Base-by-base conservation (phyloP, 108 stramenopile species). In the Chaetoceros muelleri region DNA sequence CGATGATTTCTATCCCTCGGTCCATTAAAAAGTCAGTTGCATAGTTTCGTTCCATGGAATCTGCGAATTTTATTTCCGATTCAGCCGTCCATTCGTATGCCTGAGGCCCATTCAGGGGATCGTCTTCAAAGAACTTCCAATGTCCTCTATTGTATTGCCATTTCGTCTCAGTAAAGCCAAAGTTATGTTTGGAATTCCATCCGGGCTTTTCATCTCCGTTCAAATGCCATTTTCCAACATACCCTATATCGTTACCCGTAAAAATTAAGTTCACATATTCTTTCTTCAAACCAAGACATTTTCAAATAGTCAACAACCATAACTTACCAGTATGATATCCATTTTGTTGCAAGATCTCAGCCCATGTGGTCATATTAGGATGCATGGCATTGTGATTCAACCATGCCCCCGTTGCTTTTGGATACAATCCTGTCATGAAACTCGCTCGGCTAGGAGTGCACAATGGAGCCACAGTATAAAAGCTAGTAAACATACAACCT, bases 301-400 rank as follows among this genome's bases (percentile, higher is more conserved):
- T n/a, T n/a, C n/a, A n/a, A n/a, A n/a, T n/a, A n/a, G n/a, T n/a
- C n/a, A n/a, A n/a, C n/a, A n/a, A n/a, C n/a, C n/a, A n/a, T n/a
- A n/a, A n/a, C n/a, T n/a, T n/a, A n/a, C n/a, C 48, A 24, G 48
- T 49, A 18, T 49, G 48, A 18, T 49, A 49, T 21, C 48, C 48
- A 7, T n/a, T 24, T 23, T 49, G 19, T 24, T 49, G 7, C 48
- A 49, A 49, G 7, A 49, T n/a, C 18, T 49, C 18, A 18, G 48
- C 48, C 19, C 19, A 23, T 7, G 48, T 49, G 7, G 23, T 49
- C 48, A 23, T 24, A 7, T 7, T 24, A 16, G 7, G 7, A 18
- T 21, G n/a, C 48, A 49, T 21, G 3, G 7, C 23, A 24, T 23
- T 24, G n/a, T 49, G 22, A 23, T 49, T 49, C 48, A 49, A 23